A percentile compares a stretch with the other conserved stretches of the same genome.
These are phyloP conservation scores for Anthoceros angustus DNA, from an alignment of 225 moss, liverwort and hornwort genomes.

Conservation along the genomic window DNA sequence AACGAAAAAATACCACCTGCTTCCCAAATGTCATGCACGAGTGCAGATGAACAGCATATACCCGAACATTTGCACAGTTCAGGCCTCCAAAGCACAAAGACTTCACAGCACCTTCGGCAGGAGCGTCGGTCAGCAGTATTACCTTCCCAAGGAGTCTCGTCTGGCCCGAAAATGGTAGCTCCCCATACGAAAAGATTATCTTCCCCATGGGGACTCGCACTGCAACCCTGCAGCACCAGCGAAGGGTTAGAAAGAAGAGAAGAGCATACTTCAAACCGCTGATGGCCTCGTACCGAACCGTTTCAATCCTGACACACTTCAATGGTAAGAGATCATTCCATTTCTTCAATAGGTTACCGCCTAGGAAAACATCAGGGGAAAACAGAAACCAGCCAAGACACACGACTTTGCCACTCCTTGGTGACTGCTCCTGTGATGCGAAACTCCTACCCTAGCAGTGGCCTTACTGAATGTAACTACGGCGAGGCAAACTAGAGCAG, in stretches of 20 bases:
- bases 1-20: conserved; percentile 41
- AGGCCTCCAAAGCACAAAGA: not conserved
- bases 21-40: not conserved
- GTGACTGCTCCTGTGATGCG: too few species aligned
- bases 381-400: too few species aligned
- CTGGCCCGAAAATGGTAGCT: conserved; percentile 42
- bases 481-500: too few species aligned
- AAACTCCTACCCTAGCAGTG: too few species aligned
- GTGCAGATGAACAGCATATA: not conserved
- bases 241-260: not conserved
- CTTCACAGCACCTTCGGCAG: not conserved
- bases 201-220: conserved; percentile 43
- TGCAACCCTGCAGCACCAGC: conserved; percentile 31
- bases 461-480: too few species aligned
- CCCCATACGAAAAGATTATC: conserved; percentile 48
- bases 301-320: too few species aligned
- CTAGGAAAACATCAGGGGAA: too few species aligned
- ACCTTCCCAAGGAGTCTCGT: conserved; percentile 58
- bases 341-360: too few species aligned
- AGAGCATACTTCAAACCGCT: not conserved
- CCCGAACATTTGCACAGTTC: not conserved
- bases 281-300: not conserved
- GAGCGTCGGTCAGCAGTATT: too few species aligned
- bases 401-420: too few species aligned
- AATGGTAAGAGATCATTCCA: too few species aligned